These are phyloP conservation scores for Leonotis leonurus DNA, from an alignment of 257 asterid species.

Conservation along the genomic window DNA sequence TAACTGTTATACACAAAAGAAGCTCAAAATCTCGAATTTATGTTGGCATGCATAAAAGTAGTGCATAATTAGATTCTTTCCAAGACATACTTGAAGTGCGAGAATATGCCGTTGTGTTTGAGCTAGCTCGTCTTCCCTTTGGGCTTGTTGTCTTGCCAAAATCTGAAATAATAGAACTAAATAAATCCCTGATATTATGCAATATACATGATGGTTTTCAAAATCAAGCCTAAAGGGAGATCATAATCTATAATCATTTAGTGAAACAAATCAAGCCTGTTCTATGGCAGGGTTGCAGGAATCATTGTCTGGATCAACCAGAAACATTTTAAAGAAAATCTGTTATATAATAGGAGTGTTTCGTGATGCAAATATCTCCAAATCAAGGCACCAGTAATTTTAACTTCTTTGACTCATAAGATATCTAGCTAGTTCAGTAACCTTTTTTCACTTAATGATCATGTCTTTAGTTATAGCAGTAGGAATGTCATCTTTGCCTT, in stretches of 20 bases:
- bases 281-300: neutral
- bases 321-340: neutral
- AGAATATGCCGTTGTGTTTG: slow-evolving; percentile 97
- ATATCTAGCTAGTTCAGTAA: slow-evolving; percentile 15
- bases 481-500: too few species aligned
- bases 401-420: neutral
- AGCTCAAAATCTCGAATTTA: neutral
- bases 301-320: neutral
- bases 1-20: slow-evolving; percentile 7
- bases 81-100: slow-evolving; percentile 72
- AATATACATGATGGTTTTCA: slow-evolving; percentile 5
- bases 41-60: slow-evolving; percentile 6
- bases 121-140: slow-evolving; percentile 97
- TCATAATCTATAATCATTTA: neutral
- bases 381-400: neutral
- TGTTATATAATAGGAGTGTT: neutral
- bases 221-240: slow-evolving; percentile 4
- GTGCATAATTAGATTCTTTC: slow-evolving; percentile 14
- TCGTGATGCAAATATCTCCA: neutral
- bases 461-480: too few species aligned
- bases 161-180: slow-evolving; percentile 46
- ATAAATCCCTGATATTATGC: slow-evolving; percentile 7
- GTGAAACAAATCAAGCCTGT: neutral
- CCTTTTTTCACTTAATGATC: slow-evolving; percentile 2
- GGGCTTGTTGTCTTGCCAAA: slow-evolving; percentile 99